Percentiles rank a stretch among this genome's conserved stretches.
Evolutionary conservation across 2,329 filamentous ascomycete species (phyloP).

Genomic region (Ophiostoma ips): DNA sequence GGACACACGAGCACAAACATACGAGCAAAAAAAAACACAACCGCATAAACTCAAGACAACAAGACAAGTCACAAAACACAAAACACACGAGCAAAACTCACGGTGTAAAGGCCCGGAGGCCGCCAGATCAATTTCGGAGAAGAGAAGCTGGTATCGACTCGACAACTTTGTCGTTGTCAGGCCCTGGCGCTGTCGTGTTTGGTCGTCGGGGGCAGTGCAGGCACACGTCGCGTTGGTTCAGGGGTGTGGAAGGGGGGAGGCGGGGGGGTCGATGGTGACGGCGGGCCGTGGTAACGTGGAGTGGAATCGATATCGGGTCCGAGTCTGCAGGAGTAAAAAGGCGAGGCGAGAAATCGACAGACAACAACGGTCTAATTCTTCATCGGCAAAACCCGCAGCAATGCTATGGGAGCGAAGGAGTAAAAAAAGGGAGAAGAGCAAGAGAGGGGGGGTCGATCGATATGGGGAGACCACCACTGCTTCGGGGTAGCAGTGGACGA

Average conservation of each 20-base stretch:
- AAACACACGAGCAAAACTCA: conserved; percentile 2
- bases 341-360: neutral
- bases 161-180: neutral
- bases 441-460: neutral
- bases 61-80: too few species aligned
- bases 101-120: conserved; percentile 12
- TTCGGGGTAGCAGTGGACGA: neutral
- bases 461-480: neutral
- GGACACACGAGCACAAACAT: neutral
- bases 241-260: neutral
- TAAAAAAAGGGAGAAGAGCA: neutral
- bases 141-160: neutral
- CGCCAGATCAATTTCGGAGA: conserved; percentile 9
- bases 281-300: too few species aligned
- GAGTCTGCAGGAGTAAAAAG: neutral
- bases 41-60: too few species aligned
- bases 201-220: conserved; percentile 1
- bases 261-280: neutral
- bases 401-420: neutral
- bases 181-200: neutral
- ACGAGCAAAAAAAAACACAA: neutral
- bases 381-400: conserved; percentile 2
- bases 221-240: neutral
- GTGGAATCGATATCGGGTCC: too few species aligned
- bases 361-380: neutral